Conservation (phyloP, 305 asterid species). For the Solanum hybrid region DNA sequence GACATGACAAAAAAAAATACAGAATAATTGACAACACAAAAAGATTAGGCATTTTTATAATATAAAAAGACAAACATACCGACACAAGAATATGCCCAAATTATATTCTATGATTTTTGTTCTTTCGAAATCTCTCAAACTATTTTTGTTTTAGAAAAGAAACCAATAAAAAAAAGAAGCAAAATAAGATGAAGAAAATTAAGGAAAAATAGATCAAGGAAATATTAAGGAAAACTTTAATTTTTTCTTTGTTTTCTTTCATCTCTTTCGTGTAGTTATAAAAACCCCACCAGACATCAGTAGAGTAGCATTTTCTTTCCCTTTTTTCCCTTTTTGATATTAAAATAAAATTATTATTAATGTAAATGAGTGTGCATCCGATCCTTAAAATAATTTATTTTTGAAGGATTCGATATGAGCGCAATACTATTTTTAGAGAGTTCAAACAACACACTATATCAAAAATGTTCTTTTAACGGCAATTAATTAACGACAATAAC, state of each 20-base stretch:
- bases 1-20: not conserved
- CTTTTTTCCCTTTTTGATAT: not conserved
- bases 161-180: not conserved
- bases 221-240: not conserved
- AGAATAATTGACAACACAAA: not conserved
- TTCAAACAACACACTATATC: not conserved
- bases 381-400: not conserved
- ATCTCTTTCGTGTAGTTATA: not conserved
- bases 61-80: not conserved
- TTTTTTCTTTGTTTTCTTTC: not conserved
- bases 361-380: not conserved
- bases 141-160: not conserved
- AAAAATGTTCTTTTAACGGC: too few species aligned
- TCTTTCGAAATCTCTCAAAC: not conserved
- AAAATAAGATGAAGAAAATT: not conserved
- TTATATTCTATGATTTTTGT: not conserved
- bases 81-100: not conserved
- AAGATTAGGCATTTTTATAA: not conserved
- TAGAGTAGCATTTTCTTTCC: not conserved
- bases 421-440: not conserved
- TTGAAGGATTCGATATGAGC: rapidly evolving
- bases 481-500: too few species aligned
- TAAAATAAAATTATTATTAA: not conserved
- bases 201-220: not conserved
- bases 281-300: not conserved